Percentiles rank a stretch among this genome's conserved stretches.
Conservation (phyloP, 2,329 filamentous ascomycete genomes). For the Ceratocystis eucalypticola region DNA sequence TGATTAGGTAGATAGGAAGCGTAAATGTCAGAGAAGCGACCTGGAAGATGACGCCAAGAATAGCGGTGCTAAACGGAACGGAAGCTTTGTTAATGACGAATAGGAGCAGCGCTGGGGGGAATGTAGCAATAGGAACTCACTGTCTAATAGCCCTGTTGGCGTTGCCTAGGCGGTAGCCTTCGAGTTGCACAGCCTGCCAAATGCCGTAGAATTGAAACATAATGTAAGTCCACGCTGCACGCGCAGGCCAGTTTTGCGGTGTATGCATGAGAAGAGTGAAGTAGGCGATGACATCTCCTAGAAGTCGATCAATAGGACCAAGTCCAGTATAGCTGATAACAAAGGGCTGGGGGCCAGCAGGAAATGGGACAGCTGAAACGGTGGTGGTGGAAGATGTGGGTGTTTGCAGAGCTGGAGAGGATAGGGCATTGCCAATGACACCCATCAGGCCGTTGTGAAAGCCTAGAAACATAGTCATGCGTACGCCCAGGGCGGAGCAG, state of each 20-base stretch:
- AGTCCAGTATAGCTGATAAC: background rate
- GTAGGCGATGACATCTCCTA: constrained; percentile 9
- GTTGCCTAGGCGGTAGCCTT: constrained; percentile 13
- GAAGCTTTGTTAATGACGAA: background rate
- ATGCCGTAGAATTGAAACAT: constrained; percentile 14
- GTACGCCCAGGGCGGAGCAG: background rate
- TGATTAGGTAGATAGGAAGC: constrained; percentile 9
- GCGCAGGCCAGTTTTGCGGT: background rate
- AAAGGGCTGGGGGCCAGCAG: constrained; percentile 12
- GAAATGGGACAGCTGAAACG: background rate
- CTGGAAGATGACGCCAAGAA: constrained; percentile 15
- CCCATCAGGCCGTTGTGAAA: constrained; percentile 13
- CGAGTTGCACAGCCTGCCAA: constrained; percentile 10
- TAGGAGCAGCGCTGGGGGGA: background rate
- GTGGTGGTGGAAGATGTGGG: background rate
- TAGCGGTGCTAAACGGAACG: background rate
- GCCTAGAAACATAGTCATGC: constrained; percentile 5
- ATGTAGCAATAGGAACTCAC: background rate
- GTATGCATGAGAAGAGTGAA: constrained; percentile 12
- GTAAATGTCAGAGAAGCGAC: constrained; percentile 4
- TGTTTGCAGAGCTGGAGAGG: background rate
- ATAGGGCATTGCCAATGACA: background rate
- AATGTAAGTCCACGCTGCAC: background rate
- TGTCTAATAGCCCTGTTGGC: background rate
- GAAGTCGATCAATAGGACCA: constrained; percentile 1